A percentile compares a stretch with the other conserved stretches of the same genome.
Evolutionary conservation across 2,329 filamentous ascomycete genomes (phyloP).

Genomic region (Paecilomyces formosus): DNA sequence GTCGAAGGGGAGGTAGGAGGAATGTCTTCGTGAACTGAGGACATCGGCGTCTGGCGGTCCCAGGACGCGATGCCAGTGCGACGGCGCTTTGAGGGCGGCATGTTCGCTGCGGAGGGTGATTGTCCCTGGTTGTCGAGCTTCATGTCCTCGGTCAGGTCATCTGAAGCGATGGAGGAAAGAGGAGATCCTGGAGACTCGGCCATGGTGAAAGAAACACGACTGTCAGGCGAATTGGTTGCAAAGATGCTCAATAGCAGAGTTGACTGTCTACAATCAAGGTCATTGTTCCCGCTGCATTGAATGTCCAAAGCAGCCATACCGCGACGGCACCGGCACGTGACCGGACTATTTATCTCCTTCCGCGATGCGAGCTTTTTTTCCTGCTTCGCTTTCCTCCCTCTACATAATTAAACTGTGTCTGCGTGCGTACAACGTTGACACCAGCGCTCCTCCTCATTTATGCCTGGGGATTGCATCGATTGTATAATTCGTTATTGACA

Average conservation of each 20-base stretch:
- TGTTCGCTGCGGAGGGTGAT: conserved; percentile 29
- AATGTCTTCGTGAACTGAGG: conserved; percentile 31
- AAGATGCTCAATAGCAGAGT: neutral
- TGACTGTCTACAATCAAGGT: neutral
- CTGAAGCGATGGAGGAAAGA: conserved; percentile 58
- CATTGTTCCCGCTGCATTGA: conserved; percentile 9
- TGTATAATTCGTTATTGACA: neutral
- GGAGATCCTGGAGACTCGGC: conserved; percentile 54
- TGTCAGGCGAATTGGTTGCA: neutral
- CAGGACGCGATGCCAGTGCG: conserved; percentile 38
- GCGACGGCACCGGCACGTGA: conserved; percentile 13
- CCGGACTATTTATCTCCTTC: conserved; percentile 11
- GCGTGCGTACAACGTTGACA: neutral
- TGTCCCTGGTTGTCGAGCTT: conserved; percentile 45
- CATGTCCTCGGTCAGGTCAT: conserved; percentile 54
- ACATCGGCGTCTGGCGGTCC: conserved; percentile 45
- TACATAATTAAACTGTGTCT: neutral
- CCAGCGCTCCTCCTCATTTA: neutral
- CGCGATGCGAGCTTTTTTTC: neutral
- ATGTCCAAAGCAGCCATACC: conserved; percentile 9
- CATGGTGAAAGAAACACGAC: conserved; percentile 23
- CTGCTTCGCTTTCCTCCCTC: conserved; percentile 4
- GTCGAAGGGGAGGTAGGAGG: conserved; percentile 46
- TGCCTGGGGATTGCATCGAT: neutral
- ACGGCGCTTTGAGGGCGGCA: conserved; percentile 43